Evolutionary conservation across 768 basidiomycete genomes (phyloP), one percentile per base, ranked within the genome.

Genomic region (Cyclocybe cylindracea): DNA sequence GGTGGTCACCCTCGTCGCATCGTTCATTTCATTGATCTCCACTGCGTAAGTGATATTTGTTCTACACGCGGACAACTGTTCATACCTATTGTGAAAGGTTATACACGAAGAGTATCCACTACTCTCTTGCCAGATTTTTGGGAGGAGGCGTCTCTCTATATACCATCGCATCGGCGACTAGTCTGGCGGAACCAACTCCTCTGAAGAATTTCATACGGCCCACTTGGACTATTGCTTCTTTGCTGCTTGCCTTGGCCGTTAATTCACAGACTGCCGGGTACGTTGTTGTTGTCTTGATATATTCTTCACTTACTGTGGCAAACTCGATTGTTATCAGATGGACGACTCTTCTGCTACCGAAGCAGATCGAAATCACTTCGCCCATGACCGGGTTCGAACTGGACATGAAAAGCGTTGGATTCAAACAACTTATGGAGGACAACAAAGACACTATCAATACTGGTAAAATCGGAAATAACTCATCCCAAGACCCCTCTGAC

Each of bases 201-300:
- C 54, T 62, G 14, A 46, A 50, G 31, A 55, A 62, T 39, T 43
- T 60, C n/a, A 51, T 39, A 6, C 50, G 54, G 10, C 48, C 54
- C 5, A 39, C 46, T 19, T 62, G 61, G 61, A 54, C 59, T 4
- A 41, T 60, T 39, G 46, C 49, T 16, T 48, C 61, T n/a, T 18
- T 56, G 33, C 32, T 62, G 2, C 54, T 44, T 14, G 47, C 51
- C 5, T 31, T 60, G 8, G 59, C 57, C 16, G 50, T 55, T 7
- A 50, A 38, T 34, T 49, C 51, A 8, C 54, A 58, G n/a, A 60
- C 59, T 19, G 56, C 61, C 5, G 59, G 56, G 61, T 62, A 51
- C 5, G 48, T 4, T 11, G 3, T 8, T 45, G n/a, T 16, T 16
- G 16, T 16, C 16, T 16, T 16, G 16, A 16, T 16, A 16, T 16